Conservation (phyloP, 2,329 filamentous ascomycete species). For the Immersiporthe knoxdaviesiana region DNA sequence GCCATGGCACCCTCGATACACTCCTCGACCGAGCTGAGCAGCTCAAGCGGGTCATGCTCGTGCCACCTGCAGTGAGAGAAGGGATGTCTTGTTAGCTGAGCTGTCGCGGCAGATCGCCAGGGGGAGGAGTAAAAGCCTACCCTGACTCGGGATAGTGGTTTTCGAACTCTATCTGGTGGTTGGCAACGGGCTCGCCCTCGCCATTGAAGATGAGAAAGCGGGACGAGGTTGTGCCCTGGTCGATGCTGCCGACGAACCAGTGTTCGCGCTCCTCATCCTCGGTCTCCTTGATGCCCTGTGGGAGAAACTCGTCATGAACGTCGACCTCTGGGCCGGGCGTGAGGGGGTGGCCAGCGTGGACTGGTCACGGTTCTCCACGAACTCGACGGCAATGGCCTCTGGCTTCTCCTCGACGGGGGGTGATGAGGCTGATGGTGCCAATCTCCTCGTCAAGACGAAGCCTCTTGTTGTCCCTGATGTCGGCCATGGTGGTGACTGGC, state of each 20-base stretch:
- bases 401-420: conserved; percentile 26
- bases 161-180: conserved; percentile 84
- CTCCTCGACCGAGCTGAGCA: conserved; percentile 73
- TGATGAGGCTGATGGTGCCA: conserved; percentile 27
- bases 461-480: conserved; percentile 23
- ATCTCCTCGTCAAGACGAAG: conserved; percentile 24
- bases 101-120: conserved; percentile 13
- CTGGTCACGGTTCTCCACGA: conserved; percentile 24
- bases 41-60: conserved; percentile 81
- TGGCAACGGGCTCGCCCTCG: conserved; percentile 74
- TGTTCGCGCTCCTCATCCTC: conserved; percentile 40
- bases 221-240: conserved; percentile 88
- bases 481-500: conserved; percentile 13
- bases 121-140: conserved; percentile 53
- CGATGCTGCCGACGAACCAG: conserved; percentile 81
- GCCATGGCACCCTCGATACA: conserved; percentile 79
- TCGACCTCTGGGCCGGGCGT: conserved; percentile 8
- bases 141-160: conserved; percentile 85
- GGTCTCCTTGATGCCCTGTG: conserved; percentile 35
- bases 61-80: conserved; percentile 67
- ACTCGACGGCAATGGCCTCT: conserved; percentile 23
- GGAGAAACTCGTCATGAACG: conserved; percentile 31
- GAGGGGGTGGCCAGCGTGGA: conserved; percentile 28
- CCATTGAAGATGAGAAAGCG: conserved; percentile 90
- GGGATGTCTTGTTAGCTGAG: conserved; percentile 16